These are phyloP conservation scores for Sugiyamaella xylanicola DNA, from an alignment of 1,139 yeast genomes.

Conservation along the genomic window DNA sequence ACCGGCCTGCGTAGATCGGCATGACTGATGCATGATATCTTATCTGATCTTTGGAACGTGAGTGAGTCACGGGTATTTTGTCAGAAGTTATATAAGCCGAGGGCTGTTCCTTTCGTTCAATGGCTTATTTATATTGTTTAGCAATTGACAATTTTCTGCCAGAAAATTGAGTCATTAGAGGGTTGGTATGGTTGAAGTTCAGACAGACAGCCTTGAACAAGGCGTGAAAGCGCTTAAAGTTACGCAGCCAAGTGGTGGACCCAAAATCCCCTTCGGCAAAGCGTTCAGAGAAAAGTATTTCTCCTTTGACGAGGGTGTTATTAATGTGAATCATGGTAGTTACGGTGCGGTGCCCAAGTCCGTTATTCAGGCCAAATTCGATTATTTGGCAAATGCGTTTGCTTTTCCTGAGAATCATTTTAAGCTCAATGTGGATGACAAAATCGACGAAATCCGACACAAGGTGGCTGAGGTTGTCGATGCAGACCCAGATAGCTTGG, in stretches of 20 bases:
- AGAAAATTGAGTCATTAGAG: neutral
- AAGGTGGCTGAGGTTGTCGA: slow-evolving; percentile 47
- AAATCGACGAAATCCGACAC: slow-evolving; percentile 41
- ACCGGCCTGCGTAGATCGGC: neutral
- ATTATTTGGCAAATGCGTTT: slow-evolving; percentile 18
- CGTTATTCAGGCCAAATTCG: slow-evolving; percentile 26
- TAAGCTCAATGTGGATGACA: slow-evolving; percentile 40
- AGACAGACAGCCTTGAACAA: neutral
- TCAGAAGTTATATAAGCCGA: neutral
- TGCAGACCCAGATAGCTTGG: slow-evolving; percentile 50
- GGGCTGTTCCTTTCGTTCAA: neutral
- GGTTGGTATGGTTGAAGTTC: neutral
- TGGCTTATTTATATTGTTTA: neutral
- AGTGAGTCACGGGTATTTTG: neutral
- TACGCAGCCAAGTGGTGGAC: neutral
- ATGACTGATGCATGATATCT: neutral
- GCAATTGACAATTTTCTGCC: neutral
- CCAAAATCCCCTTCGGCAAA: slow-evolving; percentile 51
- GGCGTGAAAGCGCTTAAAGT: neutral
- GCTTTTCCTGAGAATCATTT: slow-evolving; percentile 23
- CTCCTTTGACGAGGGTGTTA: slow-evolving; percentile 32
- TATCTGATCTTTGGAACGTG: no score
- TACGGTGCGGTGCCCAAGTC: slow-evolving; percentile 32
- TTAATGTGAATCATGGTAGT: slow-evolving; percentile 34
- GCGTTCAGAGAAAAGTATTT: slow-evolving; percentile 53